phyloP scores from a whole-genome alignment of 73 alveolate species.

The Tetrahymena malaccensis region DNA sequence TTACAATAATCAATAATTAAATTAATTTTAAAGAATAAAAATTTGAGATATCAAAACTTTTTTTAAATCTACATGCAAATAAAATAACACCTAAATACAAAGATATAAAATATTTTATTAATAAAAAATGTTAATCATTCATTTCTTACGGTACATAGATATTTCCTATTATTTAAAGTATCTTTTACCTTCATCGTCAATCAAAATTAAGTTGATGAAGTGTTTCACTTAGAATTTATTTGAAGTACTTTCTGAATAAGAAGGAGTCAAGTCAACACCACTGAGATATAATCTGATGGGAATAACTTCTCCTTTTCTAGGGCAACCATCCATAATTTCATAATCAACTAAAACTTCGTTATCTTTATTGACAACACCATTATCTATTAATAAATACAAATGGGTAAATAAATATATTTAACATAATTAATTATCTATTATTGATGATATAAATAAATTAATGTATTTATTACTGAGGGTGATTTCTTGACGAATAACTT shows the following conservation, averaged over 20 bases:
- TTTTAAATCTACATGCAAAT: not conserved
- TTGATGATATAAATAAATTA: too few relatives aligned
- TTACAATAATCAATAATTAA: too few relatives aligned
- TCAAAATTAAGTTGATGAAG: constrained; percentile 91
- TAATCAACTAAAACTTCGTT: constrained; percentile 86
- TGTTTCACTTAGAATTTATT: constrained; percentile 81
- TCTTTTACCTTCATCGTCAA: constrained; percentile 95
- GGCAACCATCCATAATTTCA: constrained; percentile 99
- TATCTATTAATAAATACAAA: not conserved
- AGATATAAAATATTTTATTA: not conserved
- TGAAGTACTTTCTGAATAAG: constrained; percentile 77
- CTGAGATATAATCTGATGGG: constrained; percentile 95
- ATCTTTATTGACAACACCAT: constrained; percentile 37
- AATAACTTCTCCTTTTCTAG: constrained; percentile 90
- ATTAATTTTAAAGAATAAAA: too few relatives aligned
- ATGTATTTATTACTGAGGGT: not conserved
- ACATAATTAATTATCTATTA: too few relatives aligned
- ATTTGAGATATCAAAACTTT: too few relatives aligned
- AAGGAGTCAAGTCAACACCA: constrained; percentile 98
- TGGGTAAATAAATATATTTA: not conserved
- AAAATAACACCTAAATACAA: not conserved
- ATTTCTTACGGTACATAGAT: constrained; percentile 23
- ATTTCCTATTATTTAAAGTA: constrained; percentile 37
- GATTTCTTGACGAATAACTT: constrained; percentile 85
- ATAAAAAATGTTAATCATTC: not conserved